These are phyloP conservation scores for Sporisorium graminicola DNA, from an alignment of 1,284 basidiomycete genomes.

Conservation along the genomic window DNA sequence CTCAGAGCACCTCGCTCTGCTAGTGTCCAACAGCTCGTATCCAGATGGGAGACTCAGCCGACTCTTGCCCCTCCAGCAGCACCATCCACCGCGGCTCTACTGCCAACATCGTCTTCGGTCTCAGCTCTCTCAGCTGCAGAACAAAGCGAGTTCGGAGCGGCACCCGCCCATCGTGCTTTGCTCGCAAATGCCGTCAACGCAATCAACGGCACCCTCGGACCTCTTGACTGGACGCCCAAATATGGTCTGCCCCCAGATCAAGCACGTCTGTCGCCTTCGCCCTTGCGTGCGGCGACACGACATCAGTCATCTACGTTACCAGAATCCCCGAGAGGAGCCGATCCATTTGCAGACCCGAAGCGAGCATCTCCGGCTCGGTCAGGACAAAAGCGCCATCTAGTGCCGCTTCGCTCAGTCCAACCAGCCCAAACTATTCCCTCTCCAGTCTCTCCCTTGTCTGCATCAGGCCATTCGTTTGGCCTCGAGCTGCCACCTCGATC, in stretches of 20 bases:
- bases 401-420: constrained; percentile 33
- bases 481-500: constrained; percentile 4
- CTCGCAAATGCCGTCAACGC: constrained; percentile 25
- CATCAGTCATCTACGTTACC: neutral
- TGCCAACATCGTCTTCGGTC: neutral
- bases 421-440: constrained; percentile 34
- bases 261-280: neutral
- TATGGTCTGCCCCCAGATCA: constrained; percentile 28
- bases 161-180: constrained; percentile 14
- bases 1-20: constrained; percentile 25
- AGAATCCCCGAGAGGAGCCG: neutral
- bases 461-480: neutral
- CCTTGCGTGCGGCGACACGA: neutral
- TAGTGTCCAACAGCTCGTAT: constrained; percentile 45
- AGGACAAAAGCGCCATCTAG: constrained; percentile 15
- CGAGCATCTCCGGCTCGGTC: neutral
- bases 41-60: constrained; percentile 34
- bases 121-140: neutral
- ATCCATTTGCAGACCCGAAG: constrained; percentile 9
- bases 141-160: neutral
- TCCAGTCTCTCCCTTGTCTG: constrained; percentile 9
- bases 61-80: neutral
- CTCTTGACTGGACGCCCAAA: constrained; percentile 50
- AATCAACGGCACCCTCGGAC: constrained; percentile 40
- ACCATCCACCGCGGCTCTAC: neutral